Percentiles rank a stretch among this genome's conserved stretches.
Conservation (phyloP, 768 basidiomycete genomes). For the Suillus alpinus region DNA sequence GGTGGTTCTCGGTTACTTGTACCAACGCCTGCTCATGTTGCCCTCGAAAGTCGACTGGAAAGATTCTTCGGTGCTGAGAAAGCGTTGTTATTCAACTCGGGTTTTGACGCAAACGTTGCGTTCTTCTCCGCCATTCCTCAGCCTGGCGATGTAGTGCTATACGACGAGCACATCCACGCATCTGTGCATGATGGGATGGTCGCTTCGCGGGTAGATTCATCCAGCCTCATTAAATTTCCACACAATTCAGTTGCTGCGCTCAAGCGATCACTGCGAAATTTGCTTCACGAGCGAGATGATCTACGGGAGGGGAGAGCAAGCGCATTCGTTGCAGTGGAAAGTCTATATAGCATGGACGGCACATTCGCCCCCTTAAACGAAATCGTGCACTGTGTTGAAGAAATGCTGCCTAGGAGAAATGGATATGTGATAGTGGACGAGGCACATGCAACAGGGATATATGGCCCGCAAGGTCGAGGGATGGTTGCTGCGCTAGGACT, state of each 20-base stretch:
- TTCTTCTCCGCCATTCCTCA: constrained; percentile 84
- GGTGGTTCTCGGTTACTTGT: constrained; percentile 86
- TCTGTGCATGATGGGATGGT: constrained; percentile 89
- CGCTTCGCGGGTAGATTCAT: constrained; percentile 44
- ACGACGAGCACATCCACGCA: constrained; percentile 88
- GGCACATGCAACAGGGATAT: constrained; percentile 91
- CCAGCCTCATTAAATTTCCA: constrained; percentile 47
- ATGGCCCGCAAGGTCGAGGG: constrained; percentile 76
- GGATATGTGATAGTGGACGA: constrained; percentile 85
- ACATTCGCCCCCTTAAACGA: constrained; percentile 74
- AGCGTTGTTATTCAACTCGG: constrained; percentile 87
- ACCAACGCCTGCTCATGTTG: constrained; percentile 50
- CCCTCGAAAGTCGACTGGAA: constrained; percentile 68
- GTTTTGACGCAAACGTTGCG: constrained; percentile 89
- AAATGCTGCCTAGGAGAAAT: constrained; percentile 58
- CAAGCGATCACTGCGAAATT: constrained; percentile 37
- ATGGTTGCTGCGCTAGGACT: constrained; percentile 69
- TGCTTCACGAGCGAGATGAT: constrained; percentile 36
- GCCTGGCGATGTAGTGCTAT: constrained; percentile 69
- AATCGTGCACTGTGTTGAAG: constrained; percentile 63
- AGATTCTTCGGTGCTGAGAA: constrained; percentile 59
- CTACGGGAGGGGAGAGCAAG: constrained; percentile 40
- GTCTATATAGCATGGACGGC: constrained; percentile 95
- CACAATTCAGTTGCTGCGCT: constrained; percentile 70
- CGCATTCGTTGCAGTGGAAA: constrained; percentile 84